phyloP scores from a whole-genome alignment of 2,329 filamentous ascomycete genomes.

The Clonostachys solani region DNA sequence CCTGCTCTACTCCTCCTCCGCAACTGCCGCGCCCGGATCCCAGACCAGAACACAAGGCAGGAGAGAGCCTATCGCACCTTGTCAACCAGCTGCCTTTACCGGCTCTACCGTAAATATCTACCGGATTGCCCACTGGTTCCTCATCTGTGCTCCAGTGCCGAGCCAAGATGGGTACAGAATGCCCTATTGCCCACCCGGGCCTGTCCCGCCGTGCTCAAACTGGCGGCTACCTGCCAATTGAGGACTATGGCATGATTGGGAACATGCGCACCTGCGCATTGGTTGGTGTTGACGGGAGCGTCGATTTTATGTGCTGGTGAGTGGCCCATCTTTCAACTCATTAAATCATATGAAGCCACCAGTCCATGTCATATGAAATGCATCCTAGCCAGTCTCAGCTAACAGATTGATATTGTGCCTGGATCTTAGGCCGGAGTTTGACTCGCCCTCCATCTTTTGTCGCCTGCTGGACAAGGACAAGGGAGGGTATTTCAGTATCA shows the following conservation, averaged over 20 bases:
- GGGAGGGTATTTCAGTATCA: conserved; percentile 69
- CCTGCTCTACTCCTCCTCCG: no score
- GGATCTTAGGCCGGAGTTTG: conserved; percentile 63
- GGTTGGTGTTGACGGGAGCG: conserved; percentile 68
- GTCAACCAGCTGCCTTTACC: no score
- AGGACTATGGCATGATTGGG: conserved; percentile 76
- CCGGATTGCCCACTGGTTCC: no score
- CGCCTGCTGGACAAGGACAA: conserved; percentile 70
- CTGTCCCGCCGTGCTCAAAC: conserved; percentile 24
- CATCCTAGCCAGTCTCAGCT: no score
- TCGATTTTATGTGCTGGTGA: conserved; percentile 77
- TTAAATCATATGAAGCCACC: not conserved
- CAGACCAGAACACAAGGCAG: no score
- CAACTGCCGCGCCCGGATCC: no score
- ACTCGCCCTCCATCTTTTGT: conserved; percentile 73
- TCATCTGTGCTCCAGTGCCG: not conserved
- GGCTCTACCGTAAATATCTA: no score
- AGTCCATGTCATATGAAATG: no score
- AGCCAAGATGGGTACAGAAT: conserved; percentile 5
- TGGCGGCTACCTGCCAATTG: conserved; percentile 57
- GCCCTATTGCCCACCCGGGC: conserved; percentile 20
- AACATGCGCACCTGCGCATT: conserved; percentile 77
- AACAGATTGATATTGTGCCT: not conserved
- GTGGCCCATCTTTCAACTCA: conserved; percentile 9
- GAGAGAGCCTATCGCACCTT: no score